Base-by-base conservation (phyloP, 2,329 filamentous ascomycete genomes). In the Xylariaceae sp. region DNA sequence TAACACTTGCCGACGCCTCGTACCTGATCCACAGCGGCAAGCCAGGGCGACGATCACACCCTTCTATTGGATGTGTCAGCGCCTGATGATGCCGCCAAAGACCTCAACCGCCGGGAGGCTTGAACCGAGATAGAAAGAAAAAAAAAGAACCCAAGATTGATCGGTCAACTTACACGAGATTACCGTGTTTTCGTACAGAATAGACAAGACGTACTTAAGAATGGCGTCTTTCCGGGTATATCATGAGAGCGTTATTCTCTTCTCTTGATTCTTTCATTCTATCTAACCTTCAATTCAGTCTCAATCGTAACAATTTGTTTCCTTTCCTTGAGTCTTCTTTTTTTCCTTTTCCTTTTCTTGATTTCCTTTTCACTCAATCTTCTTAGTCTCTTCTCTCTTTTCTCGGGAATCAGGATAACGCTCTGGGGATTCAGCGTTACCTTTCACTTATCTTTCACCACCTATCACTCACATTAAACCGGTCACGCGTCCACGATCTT, bases 51-150 rank as follows among this genome's bases (percentile, higher is more conserved):
- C 42, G 61, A 66, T 65, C 60, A 57, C 58, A 44, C 53, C 51
- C 58, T 52, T 49, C 60, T 34, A 70, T 71, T 70, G 69, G 69
- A 42, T 37, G 17, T 53, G 3, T 56, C 66, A 64, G 69, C 69
- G 69, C 67, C 52, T 71, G 64, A 18, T 68, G 67, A 69, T 66
- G 66, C 68, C 60, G 66, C 67, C 61, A 64, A 66, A 59, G 59
- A 60, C 64, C 53, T 66, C 68, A 63, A 67, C 53, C 63, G 56
- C 62, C 62, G 66, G 45, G 50, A 54, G 59, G 30, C 50, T 49
- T 55, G 37, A 64, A 66, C 37, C 9, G 37, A 42, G 37, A 13
- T 4, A 42, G 37, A 9, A 39, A 37, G 35, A 9, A 37, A 42
- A 42, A 42, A 42, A 10, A 42, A 42, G 8, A 42, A 11, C 11